Conservation (phyloP, 108 stramenopile species). For the Asterionellopsis glacialis region DNA sequence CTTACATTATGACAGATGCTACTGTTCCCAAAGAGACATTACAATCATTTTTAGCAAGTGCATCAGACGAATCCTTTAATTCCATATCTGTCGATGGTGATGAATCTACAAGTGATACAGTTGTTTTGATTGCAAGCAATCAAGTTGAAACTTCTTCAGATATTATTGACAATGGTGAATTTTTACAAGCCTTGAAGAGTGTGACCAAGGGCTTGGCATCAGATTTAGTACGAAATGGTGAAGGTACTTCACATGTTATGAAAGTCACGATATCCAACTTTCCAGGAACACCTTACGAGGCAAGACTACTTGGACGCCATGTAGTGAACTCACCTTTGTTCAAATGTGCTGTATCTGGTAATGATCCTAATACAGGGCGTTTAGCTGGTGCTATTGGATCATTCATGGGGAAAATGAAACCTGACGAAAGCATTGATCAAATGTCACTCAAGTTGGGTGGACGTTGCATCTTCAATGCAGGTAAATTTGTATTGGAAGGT, state of each 20-base stretch:
- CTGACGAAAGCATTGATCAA: conserved; percentile 39
- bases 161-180: conserved; percentile 50
- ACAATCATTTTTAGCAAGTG: conserved; percentile 61
- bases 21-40: conserved; percentile 61
- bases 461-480: conserved; percentile 79
- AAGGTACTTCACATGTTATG: conserved; percentile 98
- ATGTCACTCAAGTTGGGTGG: conserved; percentile 85
- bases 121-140: conserved; percentile 80
- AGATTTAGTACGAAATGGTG: conserved; percentile 97
- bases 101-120: conserved; percentile 92
- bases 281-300: conserved; percentile 72
- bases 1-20: conserved; percentile 93
- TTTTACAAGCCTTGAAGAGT: conserved; percentile 69
- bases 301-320: conserved; percentile 83
- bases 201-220: conserved; percentile 80
- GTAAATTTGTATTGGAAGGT: conserved; percentile 91
- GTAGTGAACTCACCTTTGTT: conserved; percentile 94
- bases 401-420: conserved; percentile 86
- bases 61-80: conserved; percentile 85
- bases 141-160: conserved; percentile 42
- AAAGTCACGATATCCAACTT: conserved; percentile 80
- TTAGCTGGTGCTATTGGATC: conserved; percentile 92
- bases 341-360: conserved; percentile 95
- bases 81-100: conserved; percentile 95
- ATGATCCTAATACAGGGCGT: conserved; percentile 99